Base-by-base conservation (phyloP, 306 rosid species). In the Cicer judaicum region DNA sequence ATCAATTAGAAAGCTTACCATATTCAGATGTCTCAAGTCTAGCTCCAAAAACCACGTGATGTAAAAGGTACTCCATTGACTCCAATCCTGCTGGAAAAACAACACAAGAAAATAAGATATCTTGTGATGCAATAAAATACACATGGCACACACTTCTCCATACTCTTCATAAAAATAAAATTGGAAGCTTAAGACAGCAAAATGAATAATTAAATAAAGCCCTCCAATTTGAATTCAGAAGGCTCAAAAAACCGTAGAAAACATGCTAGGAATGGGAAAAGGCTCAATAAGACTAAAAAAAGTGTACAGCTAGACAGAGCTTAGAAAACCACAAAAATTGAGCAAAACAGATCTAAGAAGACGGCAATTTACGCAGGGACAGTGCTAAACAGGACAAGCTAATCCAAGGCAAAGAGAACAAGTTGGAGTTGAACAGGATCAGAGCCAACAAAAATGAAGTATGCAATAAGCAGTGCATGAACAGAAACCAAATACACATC, bases 31-130 rank as follows among this genome's bases (percentile, higher is more conserved):
- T 74, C 68, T 68, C 34, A 49, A 64, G 13, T 64, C 50, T 41
- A 69, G 54, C 80, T 68, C 80, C 84, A 24, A 13, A 64, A 69
- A 70, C 62, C 3, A 8, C 21, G 11, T 47, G 65, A 60, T 13
- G 66, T 60, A 34, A 46, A 77, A 57, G 49, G 70, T 19, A 62
- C 64, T 62, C n/a, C 66, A 60, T 13, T 34, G 10, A 60, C 36
- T 13, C 66, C 68, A 61, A 78, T 34, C 42, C 77, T 78, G 13
- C 40, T 12, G n/a, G 64, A 64, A 41, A 24, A 60, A 48, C 70
- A 70, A 49, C 8, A 78, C 5, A 50, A 15, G 44, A 70, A 49
- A 78, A 61, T 47, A 47, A 78, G 42, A 21, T 50, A 70, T 70
- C 75, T 41, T 16, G 52, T 8, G 8, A 64, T 64, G 70, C 38